These are phyloP conservation scores for Coemansia sp. DNA, from an alignment of 192 early-diverging fungal species.

Conservation along the genomic window DNA sequence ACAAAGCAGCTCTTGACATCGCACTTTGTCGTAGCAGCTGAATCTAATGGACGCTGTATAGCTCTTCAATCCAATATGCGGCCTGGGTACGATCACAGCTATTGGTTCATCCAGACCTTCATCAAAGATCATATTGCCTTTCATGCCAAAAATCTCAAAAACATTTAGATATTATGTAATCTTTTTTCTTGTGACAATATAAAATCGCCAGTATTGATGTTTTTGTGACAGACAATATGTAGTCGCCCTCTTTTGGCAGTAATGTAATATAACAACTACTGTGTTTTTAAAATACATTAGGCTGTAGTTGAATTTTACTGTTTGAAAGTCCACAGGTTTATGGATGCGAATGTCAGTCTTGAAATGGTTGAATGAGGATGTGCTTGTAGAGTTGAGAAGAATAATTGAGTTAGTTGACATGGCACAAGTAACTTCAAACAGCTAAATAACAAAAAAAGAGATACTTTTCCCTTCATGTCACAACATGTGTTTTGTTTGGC, in stretches of 20 bases:
- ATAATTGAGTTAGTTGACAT: too few species aligned
- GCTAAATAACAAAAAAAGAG: too few species aligned
- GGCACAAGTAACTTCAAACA: too few species aligned
- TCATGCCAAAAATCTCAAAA: slow-evolving; percentile 61
- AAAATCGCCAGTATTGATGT: neutral
- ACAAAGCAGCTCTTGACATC: slow-evolving; percentile 65
- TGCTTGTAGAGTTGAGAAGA: too few species aligned
- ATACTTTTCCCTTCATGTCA: too few species aligned
- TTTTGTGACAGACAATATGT: neutral
- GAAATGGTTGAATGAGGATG: too few species aligned
- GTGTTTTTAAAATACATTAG: too few species aligned
- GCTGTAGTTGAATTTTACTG: too few species aligned
- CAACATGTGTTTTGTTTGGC: too few species aligned
- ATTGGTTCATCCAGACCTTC: slow-evolving; percentile 83
- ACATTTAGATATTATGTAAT: neutral
- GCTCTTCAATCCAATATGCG: slow-evolving; percentile 67
- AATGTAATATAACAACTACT: neutral
- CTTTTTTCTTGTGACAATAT: neutral
- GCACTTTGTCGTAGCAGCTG: slow-evolving; percentile 56
- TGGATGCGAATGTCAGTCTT: too few species aligned
- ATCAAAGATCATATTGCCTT: slow-evolving; percentile 75
- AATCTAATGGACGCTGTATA: slow-evolving; percentile 43
- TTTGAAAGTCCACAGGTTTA: too few species aligned
- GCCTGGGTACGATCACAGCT: slow-evolving; percentile 86
- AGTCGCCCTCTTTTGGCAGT: neutral